These are phyloP conservation scores for Fistulifera solaris DNA, from an alignment of 108 stramenopile species.

Conservation along the genomic window DNA sequence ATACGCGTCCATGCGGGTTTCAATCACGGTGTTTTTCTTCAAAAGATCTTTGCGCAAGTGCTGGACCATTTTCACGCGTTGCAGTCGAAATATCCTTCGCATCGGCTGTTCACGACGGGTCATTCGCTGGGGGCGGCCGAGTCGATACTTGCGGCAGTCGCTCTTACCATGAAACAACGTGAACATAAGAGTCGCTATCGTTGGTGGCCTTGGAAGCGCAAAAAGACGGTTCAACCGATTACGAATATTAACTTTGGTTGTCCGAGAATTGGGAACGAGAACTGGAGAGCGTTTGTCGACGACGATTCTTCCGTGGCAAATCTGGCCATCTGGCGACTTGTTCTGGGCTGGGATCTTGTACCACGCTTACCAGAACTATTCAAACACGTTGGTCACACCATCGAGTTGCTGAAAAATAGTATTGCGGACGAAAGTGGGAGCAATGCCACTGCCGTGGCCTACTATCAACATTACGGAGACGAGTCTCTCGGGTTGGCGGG, in stretches of 20 bases:
- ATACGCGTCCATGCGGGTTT: constrained; percentile 65
- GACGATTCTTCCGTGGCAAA: constrained; percentile 17
- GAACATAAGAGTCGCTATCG: no score
- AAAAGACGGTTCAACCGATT: constrained; percentile 2
- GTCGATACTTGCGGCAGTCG: constrained; percentile 57
- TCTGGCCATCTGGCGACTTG: constrained; percentile 37
- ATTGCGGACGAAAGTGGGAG: background rate
- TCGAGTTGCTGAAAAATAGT: constrained; percentile 37
- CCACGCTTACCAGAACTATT: constrained; percentile 68
- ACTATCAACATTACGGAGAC: constrained; percentile 55
- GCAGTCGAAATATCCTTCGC: background rate
- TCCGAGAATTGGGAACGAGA: constrained; percentile 60
- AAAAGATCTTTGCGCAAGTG: constrained; percentile 35
- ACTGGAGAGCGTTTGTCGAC: constrained; percentile 43
- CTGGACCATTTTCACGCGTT: constrained; percentile 14
- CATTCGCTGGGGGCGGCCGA: constrained; percentile 76
- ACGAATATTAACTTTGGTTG: constrained; percentile 72
- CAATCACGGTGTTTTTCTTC: constrained; percentile 63
- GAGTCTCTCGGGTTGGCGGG: constrained; percentile 30
- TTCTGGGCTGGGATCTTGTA: constrained; percentile 66
- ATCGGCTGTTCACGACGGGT: constrained; percentile 49
- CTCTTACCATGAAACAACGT: constrained; percentile 18
- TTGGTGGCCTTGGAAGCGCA: constrained; percentile 10
- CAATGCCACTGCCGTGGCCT: constrained; percentile 15
- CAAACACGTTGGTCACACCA: constrained; percentile 73